Evolutionary conservation across 1,284 basidiomycete genomes (phyloP).

Genomic region (Apiotrichum laibachii): DNA sequence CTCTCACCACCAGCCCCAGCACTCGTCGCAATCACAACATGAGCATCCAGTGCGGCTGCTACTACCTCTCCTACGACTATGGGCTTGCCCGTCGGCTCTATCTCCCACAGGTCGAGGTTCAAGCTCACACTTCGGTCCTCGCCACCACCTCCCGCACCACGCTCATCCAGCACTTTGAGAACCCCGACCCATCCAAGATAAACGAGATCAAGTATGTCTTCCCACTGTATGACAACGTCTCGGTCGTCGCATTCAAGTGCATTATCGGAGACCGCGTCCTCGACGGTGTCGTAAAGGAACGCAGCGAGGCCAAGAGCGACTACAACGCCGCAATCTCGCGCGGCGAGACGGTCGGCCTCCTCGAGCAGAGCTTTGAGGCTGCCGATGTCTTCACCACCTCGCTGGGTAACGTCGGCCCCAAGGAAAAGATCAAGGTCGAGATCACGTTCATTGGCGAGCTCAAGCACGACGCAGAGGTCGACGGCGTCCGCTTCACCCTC

Average conservation of each 20-base stretch:
- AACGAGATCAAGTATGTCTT: slow-evolving; percentile 59
- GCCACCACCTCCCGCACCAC: slow-evolving; percentile 57
- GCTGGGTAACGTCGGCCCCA: slow-evolving; percentile 19
- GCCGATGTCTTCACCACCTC: slow-evolving; percentile 14
- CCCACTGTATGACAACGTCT: slow-evolving; percentile 60
- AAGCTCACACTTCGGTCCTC: slow-evolving; percentile 11
- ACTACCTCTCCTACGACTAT: neutral
- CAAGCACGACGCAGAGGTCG: slow-evolving; percentile 24
- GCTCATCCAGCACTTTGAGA: slow-evolving; percentile 57
- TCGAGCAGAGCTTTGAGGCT: slow-evolving; percentile 26
- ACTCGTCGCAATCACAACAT: neutral
- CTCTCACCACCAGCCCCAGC: too few species aligned
- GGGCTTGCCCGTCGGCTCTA: neutral
- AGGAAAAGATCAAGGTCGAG: slow-evolving; percentile 12
- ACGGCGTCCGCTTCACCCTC: slow-evolving; percentile 25
- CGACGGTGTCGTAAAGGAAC: slow-evolving; percentile 58
- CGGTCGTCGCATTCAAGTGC: slow-evolving; percentile 58
- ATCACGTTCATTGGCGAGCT: slow-evolving; percentile 25
- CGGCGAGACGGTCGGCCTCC: slow-evolving; percentile 55
- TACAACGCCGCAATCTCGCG: slow-evolving; percentile 54
- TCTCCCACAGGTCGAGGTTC: slow-evolving; percentile 8
- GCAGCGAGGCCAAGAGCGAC: slow-evolving; percentile 52
- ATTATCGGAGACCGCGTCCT: slow-evolving; percentile 53
- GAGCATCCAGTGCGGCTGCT: slow-evolving; percentile 3
- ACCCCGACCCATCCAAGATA: slow-evolving; percentile 50